phyloP scores from a whole-genome alignment of 2,329 filamentous ascomycete species.

The Alternaria rosae region DNA sequence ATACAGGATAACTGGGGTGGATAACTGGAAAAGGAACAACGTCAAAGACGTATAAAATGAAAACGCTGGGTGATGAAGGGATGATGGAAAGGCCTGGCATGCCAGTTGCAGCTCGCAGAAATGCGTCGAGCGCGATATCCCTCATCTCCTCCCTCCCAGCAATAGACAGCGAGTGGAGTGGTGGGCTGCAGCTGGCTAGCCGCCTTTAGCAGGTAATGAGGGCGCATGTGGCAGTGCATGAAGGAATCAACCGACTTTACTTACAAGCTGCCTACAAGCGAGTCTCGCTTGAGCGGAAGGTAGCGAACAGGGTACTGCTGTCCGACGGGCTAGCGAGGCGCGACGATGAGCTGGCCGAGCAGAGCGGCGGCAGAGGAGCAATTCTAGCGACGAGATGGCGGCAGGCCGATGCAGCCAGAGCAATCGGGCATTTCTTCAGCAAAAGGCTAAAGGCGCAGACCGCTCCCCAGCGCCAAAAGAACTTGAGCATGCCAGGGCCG shows the following conservation, averaged over 20 bases:
- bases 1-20: neutral
- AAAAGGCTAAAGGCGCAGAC: conserved; percentile 3
- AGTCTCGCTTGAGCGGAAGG: conserved; percentile 27
- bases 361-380: neutral
- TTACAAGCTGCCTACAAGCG: conserved; percentile 18
- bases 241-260: conserved; percentile 12
- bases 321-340: neutral
- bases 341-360: neutral
- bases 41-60: too few species aligned
- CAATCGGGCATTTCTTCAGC: neutral
- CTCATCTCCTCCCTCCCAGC: neutral
- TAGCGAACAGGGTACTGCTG: conserved; percentile 10
- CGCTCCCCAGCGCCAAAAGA: conserved; percentile 3
- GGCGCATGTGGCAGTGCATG: conserved; percentile 32
- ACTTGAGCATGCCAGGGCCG: neutral
- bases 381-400: neutral
- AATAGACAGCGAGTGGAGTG: neutral
- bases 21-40: too few species aligned
- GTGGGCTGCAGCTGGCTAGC: conserved; percentile 22
- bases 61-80: neutral
- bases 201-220: conserved; percentile 30
- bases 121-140: neutral
- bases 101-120: conserved; percentile 1
- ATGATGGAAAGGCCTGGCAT: neutral
- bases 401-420: neutral